These are phyloP conservation scores for Sugiyamaella castrensis DNA, from an alignment of 1,139 yeast species.

Conservation along the genomic window DNA sequence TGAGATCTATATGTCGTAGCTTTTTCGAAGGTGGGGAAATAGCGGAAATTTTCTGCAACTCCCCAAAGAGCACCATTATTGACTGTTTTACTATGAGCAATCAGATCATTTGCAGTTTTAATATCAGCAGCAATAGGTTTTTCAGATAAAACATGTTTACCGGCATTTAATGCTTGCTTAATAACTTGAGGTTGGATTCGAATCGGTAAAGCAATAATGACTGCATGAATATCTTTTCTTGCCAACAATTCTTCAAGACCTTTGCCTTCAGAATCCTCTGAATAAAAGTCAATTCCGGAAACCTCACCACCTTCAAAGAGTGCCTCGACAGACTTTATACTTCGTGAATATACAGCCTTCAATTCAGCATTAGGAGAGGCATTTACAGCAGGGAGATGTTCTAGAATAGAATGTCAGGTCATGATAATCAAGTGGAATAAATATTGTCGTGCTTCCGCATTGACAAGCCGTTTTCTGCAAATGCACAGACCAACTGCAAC, in stretches of 20 bases:
- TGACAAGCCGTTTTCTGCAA: too few relatives aligned
- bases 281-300: slow-evolving; percentile 16
- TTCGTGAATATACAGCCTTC: slow-evolving; percentile 25
- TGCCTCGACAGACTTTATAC: slow-evolving; percentile 18
- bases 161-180: slow-evolving; percentile 22
- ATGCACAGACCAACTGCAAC: too few relatives aligned
- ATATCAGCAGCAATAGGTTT: slow-evolving; percentile 25
- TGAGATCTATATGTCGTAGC: slow-evolving; percentile 12
- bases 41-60: slow-evolving; percentile 21
- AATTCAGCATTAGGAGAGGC: slow-evolving; percentile 20
- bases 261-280: slow-evolving; percentile 18
- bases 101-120: slow-evolving; percentile 19
- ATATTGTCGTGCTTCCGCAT: too few relatives aligned
- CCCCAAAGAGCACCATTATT: slow-evolving; percentile 18
- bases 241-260: slow-evolving; percentile 20
- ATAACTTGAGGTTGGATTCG: slow-evolving; percentile 21
- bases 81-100: slow-evolving; percentile 12
- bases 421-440: not conserved
- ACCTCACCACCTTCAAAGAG: slow-evolving; percentile 15
- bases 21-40: slow-evolving; percentile 17
- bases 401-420: not conserved
- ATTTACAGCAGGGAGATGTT: slow-evolving; percentile 25
- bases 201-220: slow-evolving; percentile 24
- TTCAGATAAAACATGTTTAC: slow-evolving; percentile 25
- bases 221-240: slow-evolving; percentile 24